phyloP scores from a whole-genome alignment of 2,329 filamentous ascomycete species.

The Cladosporium cucumerinum region DNA sequence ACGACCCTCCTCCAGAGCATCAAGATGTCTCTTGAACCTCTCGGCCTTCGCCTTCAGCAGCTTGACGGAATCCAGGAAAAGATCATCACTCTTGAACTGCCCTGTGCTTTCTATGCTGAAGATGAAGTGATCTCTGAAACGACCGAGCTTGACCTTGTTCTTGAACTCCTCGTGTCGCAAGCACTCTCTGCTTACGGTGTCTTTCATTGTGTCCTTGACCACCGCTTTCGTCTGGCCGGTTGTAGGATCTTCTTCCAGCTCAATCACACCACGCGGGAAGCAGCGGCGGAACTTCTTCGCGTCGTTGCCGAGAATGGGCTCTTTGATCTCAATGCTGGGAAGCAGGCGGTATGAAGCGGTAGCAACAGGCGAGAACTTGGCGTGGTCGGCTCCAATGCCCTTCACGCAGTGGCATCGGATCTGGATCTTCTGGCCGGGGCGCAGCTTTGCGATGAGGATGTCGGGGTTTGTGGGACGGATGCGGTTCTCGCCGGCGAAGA shows the following conservation, averaged over 20 bases:
- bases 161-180: constrained; percentile 89
- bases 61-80: constrained; percentile 87
- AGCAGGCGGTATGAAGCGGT: constrained; percentile 90
- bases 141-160: constrained; percentile 89
- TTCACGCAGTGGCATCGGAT: constrained; percentile 92
- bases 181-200: constrained; percentile 92
- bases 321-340: constrained; percentile 78
- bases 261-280: constrained; percentile 86
- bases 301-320: constrained; percentile 80
- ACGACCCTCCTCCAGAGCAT: constrained; percentile 39
- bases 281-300: constrained; percentile 86
- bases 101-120: constrained; percentile 93
- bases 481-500: constrained; percentile 59
- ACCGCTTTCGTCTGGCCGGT: constrained; percentile 80
- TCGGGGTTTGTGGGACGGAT: constrained; percentile 83
- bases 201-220: constrained; percentile 82
- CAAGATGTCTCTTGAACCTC: constrained; percentile 67
- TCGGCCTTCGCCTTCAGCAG: constrained; percentile 81
- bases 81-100: constrained; percentile 88
- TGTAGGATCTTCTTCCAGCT: constrained; percentile 66
- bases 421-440: constrained; percentile 82
- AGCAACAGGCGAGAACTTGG: constrained; percentile 95
- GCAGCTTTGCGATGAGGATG: constrained; percentile 89
- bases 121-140: constrained; percentile 93
- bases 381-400: constrained; percentile 88